Conservation (phyloP, 352 stramenopile species). For the Phytophthora litchii region DNA sequence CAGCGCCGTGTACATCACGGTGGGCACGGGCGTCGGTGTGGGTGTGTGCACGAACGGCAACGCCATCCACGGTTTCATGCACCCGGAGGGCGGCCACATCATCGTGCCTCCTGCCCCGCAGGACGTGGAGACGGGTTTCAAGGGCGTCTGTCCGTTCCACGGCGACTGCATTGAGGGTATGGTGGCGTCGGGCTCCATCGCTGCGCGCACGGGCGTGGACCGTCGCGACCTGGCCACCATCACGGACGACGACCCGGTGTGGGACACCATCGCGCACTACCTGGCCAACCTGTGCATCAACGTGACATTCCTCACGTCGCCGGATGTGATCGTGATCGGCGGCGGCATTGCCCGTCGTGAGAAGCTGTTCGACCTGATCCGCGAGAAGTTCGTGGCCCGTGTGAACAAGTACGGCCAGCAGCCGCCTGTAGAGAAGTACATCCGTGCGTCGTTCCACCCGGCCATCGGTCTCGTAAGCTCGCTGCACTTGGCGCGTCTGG, state of each 20-base stretch:
- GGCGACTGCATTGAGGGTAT: conserved; percentile 94
- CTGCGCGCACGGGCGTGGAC: conserved; percentile 84
- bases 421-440: conserved; percentile 75
- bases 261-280: conserved; percentile 95
- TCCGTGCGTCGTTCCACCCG: conserved; percentile 83
- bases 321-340: conserved; percentile 96
- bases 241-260: conserved; percentile 89
- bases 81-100: conserved; percentile 93
- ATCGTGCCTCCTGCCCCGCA: conserved; percentile 67
- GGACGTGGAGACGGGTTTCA: conserved; percentile 81
- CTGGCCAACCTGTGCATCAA: conserved; percentile 95
- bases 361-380: conserved; percentile 85
- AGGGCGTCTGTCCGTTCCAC: conserved; percentile 90
- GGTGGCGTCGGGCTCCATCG: conserved; percentile 89
- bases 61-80: conserved; percentile 95
- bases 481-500: conserved; percentile 76
- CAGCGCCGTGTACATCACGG: conserved; percentile 94
- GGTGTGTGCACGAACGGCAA: conserved; percentile 92
- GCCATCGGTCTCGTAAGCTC: conserved; percentile 86
- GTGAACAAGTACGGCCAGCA: conserved; percentile 86
- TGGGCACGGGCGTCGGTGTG: conserved; percentile 96
- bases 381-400: conserved; percentile 76
- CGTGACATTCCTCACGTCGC: conserved; percentile 92
- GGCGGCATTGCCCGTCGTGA: conserved; percentile 94
- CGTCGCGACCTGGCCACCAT: conserved; percentile 74